Conservation (phyloP, 345 rosid species). For the Citrus sp. region DNA sequence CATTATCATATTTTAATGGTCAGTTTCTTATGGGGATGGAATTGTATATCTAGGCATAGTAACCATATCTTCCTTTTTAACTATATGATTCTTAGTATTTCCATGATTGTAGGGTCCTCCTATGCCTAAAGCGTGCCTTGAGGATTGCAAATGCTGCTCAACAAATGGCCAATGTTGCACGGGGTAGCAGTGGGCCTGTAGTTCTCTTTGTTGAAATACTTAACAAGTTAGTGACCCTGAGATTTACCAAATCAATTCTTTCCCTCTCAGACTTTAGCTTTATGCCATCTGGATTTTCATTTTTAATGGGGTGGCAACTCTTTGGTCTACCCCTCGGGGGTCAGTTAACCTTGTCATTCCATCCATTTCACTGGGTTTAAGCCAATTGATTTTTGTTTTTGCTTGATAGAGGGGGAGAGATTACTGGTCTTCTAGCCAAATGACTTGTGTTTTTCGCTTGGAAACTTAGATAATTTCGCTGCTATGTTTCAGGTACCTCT, state of each 20-base stretch:
- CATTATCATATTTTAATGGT: not conserved
- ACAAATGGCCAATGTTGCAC: constrained; percentile 69
- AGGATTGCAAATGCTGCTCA: constrained; percentile 94
- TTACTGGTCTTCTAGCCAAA: not conserved
- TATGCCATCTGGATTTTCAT: not conserved
- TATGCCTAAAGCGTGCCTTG: constrained; percentile 80
- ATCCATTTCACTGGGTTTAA: too few relatives aligned
- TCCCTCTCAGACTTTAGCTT: not conserved
- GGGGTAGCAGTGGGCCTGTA: constrained; percentile 81
- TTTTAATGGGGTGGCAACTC: not conserved
- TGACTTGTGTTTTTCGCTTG: not conserved
- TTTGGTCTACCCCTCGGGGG: not conserved
- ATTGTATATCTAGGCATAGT: not conserved
- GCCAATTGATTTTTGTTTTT: too few relatives aligned
- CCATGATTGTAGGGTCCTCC: constrained; percentile 53
- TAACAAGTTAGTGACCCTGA: constrained; percentile 57
- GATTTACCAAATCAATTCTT: not conserved
- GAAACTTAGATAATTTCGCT: not conserved
- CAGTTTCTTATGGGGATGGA: not conserved
- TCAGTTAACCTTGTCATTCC: too few relatives aligned
- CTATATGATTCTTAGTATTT: not conserved
- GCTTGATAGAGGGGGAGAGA: not conserved
- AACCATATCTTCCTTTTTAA: not conserved
- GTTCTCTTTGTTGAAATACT: constrained; percentile 77
- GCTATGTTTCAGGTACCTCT: constrained; percentile 53